Conservation (phyloP, 169 alveolate species). For the Cryptosporidium meleagridis region DNA sequence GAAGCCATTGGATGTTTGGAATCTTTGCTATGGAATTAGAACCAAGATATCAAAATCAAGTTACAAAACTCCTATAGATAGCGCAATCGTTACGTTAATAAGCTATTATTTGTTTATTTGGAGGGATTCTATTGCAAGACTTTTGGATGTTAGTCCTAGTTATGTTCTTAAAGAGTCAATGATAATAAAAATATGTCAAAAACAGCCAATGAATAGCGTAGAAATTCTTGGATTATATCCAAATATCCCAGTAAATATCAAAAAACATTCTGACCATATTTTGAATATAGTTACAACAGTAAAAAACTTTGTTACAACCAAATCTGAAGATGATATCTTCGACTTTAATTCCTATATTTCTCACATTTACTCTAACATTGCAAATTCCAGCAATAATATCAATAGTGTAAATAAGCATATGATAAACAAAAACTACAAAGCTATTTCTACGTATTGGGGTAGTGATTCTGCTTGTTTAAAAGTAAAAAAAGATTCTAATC, state of each 20-base stretch:
- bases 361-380: conserved; percentile 45
- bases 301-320: conserved; percentile 9
- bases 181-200: conserved; percentile 1
- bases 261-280: conserved; percentile 39
- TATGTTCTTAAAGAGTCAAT: conserved; percentile 50
- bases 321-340: conserved; percentile 27
- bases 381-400: neutral
- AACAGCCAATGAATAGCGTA: conserved; percentile 27
- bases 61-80: conserved; percentile 29
- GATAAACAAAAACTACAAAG: neutral
- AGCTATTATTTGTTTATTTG: conserved; percentile 23
- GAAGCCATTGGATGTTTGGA: conserved; percentile 62
- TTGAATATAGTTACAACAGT: conserved; percentile 7
- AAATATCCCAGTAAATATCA: conserved; percentile 23
- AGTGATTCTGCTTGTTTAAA: neutral
- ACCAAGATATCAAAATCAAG: neutral
- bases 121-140: conserved; percentile 51
- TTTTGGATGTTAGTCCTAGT: conserved; percentile 38
- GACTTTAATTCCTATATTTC: conserved; percentile 51
- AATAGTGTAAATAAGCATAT: neutral
- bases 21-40: neutral
- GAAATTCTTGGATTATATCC: conserved; percentile 23
- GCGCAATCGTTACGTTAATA: conserved; percentile 1
- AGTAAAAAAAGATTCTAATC: neutral
- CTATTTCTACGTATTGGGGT: neutral